Conservation (phyloP, 345 rosid species). For the Mercurialis annua region DNA sequence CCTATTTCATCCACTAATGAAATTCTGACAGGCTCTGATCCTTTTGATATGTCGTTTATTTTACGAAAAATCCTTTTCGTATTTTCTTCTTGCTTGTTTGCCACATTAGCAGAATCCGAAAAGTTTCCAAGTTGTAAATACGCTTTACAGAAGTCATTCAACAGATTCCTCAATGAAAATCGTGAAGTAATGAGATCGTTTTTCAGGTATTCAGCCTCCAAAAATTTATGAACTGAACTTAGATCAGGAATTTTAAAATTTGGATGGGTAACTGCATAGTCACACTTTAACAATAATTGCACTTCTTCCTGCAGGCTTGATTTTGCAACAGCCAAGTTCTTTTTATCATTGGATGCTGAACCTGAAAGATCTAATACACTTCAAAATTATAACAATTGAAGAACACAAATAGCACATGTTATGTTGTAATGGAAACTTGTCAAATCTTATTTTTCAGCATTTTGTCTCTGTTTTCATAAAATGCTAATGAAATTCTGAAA, state of each 20-base stretch:
- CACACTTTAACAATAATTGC: constrained; percentile 21
- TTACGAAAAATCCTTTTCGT: background rate
- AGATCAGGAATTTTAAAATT: constrained; percentile 19
- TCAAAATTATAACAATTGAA: no score
- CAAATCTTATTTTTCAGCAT: no score
- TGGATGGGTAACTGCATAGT: background rate
- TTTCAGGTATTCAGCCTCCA: constrained; percentile 24
- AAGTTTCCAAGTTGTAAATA: constrained; percentile 16
- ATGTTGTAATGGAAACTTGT: no score
- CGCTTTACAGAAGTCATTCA: constrained; percentile 29
- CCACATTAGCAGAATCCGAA: background rate
- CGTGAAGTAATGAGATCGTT: constrained; percentile 11
- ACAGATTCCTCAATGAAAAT: constrained; percentile 24
- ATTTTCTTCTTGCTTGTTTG: background rate
- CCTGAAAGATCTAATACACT: constrained; percentile 8
- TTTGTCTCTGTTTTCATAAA: no score
- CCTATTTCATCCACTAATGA: constrained; percentile 55
- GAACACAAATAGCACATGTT: no score
- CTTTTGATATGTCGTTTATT: constrained; percentile 18
- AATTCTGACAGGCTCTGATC: constrained; percentile 38
- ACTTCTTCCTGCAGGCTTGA: constrained; percentile 27
- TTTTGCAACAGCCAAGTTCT: constrained; percentile 20
- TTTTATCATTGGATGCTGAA: constrained; percentile 14
- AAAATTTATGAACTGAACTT: constrained; percentile 21
- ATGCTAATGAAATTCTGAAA: no score